Evolutionary conservation across 2,329 filamentous ascomycete genomes (phyloP), one percentile per base, ranked within the genome.

Genomic region (Colletotrichum sp.): DNA sequence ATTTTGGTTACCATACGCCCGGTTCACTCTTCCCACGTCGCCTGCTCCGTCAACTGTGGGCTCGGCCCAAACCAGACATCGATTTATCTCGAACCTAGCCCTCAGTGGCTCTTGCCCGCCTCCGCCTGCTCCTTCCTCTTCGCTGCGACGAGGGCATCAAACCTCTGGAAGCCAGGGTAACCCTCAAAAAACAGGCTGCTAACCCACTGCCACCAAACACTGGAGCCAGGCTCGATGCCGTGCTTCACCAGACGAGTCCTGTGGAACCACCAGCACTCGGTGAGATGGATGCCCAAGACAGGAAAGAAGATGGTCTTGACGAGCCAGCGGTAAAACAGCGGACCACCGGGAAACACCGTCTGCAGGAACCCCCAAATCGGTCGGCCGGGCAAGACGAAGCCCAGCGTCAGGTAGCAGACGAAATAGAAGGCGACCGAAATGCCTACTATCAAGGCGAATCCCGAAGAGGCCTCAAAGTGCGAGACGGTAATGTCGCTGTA

Each of bases 201-300:
- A 36, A 90, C 82, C 92, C 92, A 94, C 69, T 85, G 78, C 83
- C 85, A 88, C 91, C 92, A 93, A 16, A 90, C 78, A n/a, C 59
- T 61, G 8, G 84, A 85, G 9, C 88, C 86, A 39, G 84, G 82
- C 75, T 83, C 82, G 13, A 93, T 87, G 8, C 88, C 87, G 78
- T 89, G 87, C 81, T 82, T 88, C 70, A 80, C 80, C 76, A 92
- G 81, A 75, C 88, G 84, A 65, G 84, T 86, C 57, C 82, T 83
- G 77, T 90, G 88, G 79, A 93, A 86, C 81, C 87, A 85, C 61
- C 85, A 84, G n/a, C 88, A 85, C 87, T 98, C 96, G 5, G 84
- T 75, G 0, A 88, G 27, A 84, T 98, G 96, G 15, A 95, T 89
- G 0, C 81, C 87, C 2, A 95, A 5, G 72, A 96, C 90, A 1